Percentiles rank a stretch among this genome's conserved stretches.
phyloP scores from a whole-genome alignment of 306 rosid species.

The Leucaena leucocephala region DNA sequence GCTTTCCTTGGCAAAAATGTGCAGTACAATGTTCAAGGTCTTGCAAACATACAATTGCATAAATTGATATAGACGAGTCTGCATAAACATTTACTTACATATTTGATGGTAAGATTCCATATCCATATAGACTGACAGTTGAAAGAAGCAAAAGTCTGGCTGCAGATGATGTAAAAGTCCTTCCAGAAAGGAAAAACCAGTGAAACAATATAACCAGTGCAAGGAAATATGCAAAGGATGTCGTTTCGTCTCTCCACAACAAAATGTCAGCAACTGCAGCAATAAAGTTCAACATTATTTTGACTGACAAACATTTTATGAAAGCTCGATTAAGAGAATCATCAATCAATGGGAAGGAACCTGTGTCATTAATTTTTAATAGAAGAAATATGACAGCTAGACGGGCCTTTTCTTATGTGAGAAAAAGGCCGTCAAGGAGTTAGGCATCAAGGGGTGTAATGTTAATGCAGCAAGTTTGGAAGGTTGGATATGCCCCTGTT shows the following conservation, averaged over 20 bases:
- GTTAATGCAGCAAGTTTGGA: too few relatives aligned
- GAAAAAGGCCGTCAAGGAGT: not conserved
- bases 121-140: slow-evolving; percentile 55
- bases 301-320: slow-evolving; percentile 23
- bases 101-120: slow-evolving; percentile 58
- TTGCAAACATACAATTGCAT: slow-evolving; percentile 19
- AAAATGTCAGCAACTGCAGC: slow-evolving; percentile 78
- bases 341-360: not conserved
- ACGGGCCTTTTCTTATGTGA: slow-evolving; percentile 1
- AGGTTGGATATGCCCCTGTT: too few relatives aligned
- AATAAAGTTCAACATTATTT: slow-evolving; percentile 48
- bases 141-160: slow-evolving; percentile 63
- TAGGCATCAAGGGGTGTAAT: not conserved
- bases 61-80: slow-evolving; percentile 22
- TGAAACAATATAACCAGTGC: slow-evolving; percentile 58
- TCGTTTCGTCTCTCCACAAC: slow-evolving; percentile 91
- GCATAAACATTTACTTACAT: slow-evolving; percentile 54
- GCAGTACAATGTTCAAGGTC: slow-evolving; percentile 1
- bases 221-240: slow-evolving; percentile 68
- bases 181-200: slow-evolving; percentile 84
- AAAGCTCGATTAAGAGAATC: slow-evolving; percentile 23
- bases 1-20: slow-evolving; percentile 1
- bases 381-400: not conserved
- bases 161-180: slow-evolving; percentile 58
- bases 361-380: not conserved